Conservation (phyloP, 805 yeast genomes). For the Metschnikowia arizonensis region DNA sequence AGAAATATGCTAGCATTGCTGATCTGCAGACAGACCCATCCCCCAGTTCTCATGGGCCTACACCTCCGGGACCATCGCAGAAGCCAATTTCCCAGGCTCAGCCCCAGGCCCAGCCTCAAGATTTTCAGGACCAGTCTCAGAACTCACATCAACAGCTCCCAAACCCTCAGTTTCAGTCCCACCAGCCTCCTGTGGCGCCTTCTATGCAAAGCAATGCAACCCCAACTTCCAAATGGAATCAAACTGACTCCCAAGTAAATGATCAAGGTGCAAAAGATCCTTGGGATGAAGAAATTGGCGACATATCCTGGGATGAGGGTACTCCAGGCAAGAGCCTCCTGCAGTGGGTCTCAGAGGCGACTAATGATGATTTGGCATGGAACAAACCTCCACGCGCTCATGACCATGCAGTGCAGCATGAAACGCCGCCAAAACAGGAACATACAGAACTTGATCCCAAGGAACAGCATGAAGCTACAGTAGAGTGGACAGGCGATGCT, state of each 20-base stretch:
- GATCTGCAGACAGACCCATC: background rate
- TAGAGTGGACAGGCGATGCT: background rate
- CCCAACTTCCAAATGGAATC: background rate
- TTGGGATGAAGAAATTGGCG: constrained; percentile 19
- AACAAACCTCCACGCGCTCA: background rate
- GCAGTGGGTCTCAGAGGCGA: constrained; percentile 1
- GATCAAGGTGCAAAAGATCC: constrained; percentile 6
- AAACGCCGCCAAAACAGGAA: background rate
- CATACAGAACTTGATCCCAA: background rate
- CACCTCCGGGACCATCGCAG: background rate
- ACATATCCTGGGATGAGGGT: constrained; percentile 17
- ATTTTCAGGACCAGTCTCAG: background rate
- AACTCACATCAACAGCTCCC: background rate
- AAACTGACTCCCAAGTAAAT: background rate
- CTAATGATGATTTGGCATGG: background rate
- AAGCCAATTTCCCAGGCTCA: background rate
- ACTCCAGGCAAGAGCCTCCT: constrained; percentile 3
- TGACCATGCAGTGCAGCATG: background rate
- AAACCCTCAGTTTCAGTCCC: background rate
- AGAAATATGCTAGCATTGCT: constrained; percentile 12
- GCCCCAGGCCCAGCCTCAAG: background rate
- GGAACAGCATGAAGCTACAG: background rate
- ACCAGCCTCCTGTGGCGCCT: background rate
- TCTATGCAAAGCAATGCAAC: background rate
- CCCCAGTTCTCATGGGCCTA: background rate